Base-by-base conservation (phyloP, 1,139 yeast genomes). In the Yamadazyma blattariae region DNA sequence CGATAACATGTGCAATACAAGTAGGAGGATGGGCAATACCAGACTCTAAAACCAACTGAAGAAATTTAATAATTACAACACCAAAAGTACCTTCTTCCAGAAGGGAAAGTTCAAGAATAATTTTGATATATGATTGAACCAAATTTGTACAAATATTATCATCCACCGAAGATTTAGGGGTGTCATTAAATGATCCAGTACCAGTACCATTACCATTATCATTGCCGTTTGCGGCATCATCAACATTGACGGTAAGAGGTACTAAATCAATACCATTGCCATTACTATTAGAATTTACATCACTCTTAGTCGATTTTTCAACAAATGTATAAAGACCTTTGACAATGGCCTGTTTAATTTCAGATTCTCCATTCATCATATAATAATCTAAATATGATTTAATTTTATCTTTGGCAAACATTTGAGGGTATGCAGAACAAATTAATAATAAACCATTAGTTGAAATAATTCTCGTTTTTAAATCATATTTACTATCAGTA, bases 21-120 rank as follows among this genome's bases (percentile, higher is more conserved):
- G 69, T 49, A 37, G 82, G 75, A 1, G 95, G 96, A 50, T 83
- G 86, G 1, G 83, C 84, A 55, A 77, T 81, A 0, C 95, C 95
- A 34, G 77, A 66, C 22, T 67, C 67, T 3, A 82, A 68, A 18
- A 82, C 72, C 30, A 75, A 54, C 37, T 70, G 76, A 26, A 86
- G 51, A 44, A 81, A 76, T 26, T 69, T 64, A 7, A 82, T 68
- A 1, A 85, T 77, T 3, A 68, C 50, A 28, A 61, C 52, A 0
- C 87, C 73, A 28, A 61, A 58, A 10, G 41, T 40, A 8, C 68
- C 65, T 27, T 75, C 71, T 14, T 71, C 71, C 2, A 59, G 53
- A 3, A 74, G 51, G 40, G 88, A 77, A 19, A 79, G 54, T 3
- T 59, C 56, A 23, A 82, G 57, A 5, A 82, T 66, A 6, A 57